Conservation (phyloP, 2,329 filamentous ascomycete genomes). For the Calonectria hongkongensis region DNA sequence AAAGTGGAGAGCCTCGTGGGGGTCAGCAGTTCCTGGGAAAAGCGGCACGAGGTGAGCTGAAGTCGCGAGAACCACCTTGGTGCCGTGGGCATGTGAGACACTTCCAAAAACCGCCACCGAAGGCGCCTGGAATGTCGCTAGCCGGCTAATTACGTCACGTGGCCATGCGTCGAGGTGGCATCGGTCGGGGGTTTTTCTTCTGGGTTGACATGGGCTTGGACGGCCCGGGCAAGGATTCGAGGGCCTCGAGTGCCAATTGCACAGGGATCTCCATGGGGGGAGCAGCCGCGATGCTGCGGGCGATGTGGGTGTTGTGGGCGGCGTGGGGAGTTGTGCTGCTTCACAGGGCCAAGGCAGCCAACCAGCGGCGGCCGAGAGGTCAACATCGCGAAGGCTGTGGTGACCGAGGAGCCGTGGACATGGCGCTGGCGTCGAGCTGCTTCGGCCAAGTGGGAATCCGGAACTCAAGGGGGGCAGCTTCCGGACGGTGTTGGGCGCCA, state of each 20-base stretch:
- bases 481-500: constrained; percentile 35
- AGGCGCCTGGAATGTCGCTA: constrained; percentile 37
- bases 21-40: constrained; percentile 28
- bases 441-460: constrained; percentile 31
- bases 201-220: constrained; percentile 25
- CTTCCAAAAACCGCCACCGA: constrained; percentile 53
- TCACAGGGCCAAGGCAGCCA: constrained; percentile 20
- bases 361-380: constrained; percentile 29
- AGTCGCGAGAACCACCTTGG: constrained; percentile 17
- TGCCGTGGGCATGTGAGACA: constrained; percentile 50
- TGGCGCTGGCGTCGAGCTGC: not conserved
- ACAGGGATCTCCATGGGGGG: constrained; percentile 37
- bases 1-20: constrained; percentile 31
- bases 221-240: constrained; percentile 13
- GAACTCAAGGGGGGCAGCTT: constrained; percentile 30
- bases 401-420: constrained; percentile 14
- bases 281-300: constrained; percentile 21
- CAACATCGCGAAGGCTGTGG: constrained; percentile 19
- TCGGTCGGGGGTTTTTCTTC: constrained; percentile 24
- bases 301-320: constrained; percentile 27
- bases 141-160: constrained; percentile 52
- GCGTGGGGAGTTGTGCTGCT: constrained; percentile 31
- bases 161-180: constrained; percentile 37
- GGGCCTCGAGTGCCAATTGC: constrained; percentile 9
- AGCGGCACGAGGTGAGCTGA: constrained; percentile 28